phyloP scores from a whole-genome alignment of 345 rosid genomes.

The Eucalyptus viminalis region DNA sequence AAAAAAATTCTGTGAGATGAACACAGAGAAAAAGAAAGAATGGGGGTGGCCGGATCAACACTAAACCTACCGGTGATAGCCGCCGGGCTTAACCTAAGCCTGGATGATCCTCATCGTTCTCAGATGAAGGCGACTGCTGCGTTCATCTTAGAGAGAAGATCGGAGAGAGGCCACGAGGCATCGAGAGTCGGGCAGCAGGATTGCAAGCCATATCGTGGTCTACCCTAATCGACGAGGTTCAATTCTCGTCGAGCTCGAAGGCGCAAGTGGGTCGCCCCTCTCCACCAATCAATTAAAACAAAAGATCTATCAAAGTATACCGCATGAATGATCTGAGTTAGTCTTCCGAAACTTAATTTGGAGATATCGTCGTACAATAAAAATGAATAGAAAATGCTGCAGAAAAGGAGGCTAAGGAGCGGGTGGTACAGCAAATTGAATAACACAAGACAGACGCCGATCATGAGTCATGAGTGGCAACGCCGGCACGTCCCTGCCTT shows the following conservation, averaged over 20 bases:
- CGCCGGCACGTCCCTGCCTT: not conserved
- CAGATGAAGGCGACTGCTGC: not conserved
- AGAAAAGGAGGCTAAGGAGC: not conserved
- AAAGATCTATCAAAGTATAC: not conserved
- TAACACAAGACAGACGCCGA: not conserved
- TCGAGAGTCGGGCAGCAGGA: not conserved
- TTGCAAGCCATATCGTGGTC: not conserved
- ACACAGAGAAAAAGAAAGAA: not conserved
- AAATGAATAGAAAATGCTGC: not conserved
- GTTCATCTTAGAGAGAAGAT: not conserved
- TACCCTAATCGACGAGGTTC: not conserved
- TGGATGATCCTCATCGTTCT: not conserved
- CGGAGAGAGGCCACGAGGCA: not conserved
- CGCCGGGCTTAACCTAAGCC: not conserved
- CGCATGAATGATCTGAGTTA: not conserved
- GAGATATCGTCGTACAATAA: not conserved
- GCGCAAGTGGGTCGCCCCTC: not conserved
- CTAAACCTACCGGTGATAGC: not conserved
- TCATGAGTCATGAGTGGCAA: not conserved
- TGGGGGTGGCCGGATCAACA: not conserved
- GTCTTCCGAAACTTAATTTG: not conserved
- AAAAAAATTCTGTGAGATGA: not conserved
- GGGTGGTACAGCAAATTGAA: not conserved
- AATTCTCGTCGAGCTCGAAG: not conserved
- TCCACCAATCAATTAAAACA: not conserved